Base-by-base conservation (phyloP, 2,329 filamentous ascomycete genomes). In the Hypoxylon sp. region DNA sequence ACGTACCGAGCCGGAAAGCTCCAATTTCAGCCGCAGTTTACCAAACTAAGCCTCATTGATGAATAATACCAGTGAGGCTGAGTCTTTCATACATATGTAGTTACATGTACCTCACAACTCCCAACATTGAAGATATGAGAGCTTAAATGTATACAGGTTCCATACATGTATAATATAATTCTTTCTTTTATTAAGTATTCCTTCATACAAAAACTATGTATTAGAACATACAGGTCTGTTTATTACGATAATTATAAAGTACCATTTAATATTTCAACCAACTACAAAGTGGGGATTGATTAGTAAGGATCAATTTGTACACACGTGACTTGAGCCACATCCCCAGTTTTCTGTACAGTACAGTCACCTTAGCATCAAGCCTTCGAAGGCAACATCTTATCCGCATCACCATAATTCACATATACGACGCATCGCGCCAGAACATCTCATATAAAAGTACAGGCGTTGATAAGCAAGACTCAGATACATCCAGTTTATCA, bases 321-420 rank as follows among this genome's bases (percentile, higher is more conserved):
- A 0, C 68, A 71, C 65, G 66, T 71, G 68, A 69, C 21, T n/a
- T 48, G 17, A 49, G 65, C 63, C 62, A 65, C 60, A 57, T 51
- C 34, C 36, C 56, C 25, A 55, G 49, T 51, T 19, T 32, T 38
- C n/a, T 11, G 11, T 60, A 28, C 19, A 51, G 45, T 41, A 5
- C 32, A 14, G 14, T 28, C 52, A 11, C 19, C n/a, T 17, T 28
- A 32, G 19, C 5, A n/a, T 46, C 10, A 28, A 32, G 19, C 5
- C 10, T 46, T 13, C 48, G 36, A 36, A 34, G 49, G 28, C 30
- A 25, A 51, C 41, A 36, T 46, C 50, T 48, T 65, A 56, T 65
- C 65, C 65, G 32, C 50, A 45, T 58, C 51, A 38, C 30, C 1
- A 59, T 45, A 13, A 43, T 53, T 56, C 41, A 36, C 50, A 63